Evolutionary conservation across 306 rosid species (phyloP).

Genomic region (Bauhinia variegata): DNA sequence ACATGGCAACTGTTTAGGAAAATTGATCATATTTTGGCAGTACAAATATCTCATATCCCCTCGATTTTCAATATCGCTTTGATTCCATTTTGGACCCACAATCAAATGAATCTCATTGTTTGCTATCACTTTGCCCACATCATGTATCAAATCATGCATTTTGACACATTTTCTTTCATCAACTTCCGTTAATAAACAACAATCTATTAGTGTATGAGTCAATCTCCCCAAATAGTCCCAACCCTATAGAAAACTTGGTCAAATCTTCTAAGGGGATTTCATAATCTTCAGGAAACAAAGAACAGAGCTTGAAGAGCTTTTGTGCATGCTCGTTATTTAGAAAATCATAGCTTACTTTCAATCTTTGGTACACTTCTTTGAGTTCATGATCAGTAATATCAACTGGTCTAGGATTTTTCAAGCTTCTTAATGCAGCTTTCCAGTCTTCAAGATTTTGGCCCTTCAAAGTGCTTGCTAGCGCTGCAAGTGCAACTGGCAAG

Average conservation of each 20-base stretch:
- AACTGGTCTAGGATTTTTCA: neutral
- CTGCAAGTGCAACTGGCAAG: neutral
- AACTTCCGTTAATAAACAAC: neutral
- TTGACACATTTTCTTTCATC: rapidly evolving
- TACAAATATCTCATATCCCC: neutral
- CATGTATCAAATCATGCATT: slow-evolving; percentile 2
- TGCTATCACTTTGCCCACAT: neutral
- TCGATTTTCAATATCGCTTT: too few species aligned
- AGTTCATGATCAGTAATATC: neutral
- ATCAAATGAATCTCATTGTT: neutral
- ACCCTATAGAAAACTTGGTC: neutral
- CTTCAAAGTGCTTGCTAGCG: neutral
- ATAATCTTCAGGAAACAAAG: slow-evolving; percentile 14
- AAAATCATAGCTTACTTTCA: neutral
- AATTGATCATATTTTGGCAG: neutral
- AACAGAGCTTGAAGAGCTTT: neutral
- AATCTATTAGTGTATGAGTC: neutral
- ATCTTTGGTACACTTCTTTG: neutral
- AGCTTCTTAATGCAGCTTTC: neutral
- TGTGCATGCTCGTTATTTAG: neutral
- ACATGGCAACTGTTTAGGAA: neutral
- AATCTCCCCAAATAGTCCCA: neutral
- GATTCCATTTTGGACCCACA: too few species aligned
- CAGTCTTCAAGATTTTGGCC: neutral
- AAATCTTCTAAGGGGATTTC: neutral